Percentiles rank a stretch among this genome's conserved stretches.
These are phyloP conservation scores for Mycosphaerella arachidis DNA, from an alignment of 2,329 filamentous ascomycete species.

Conservation along the genomic window DNA sequence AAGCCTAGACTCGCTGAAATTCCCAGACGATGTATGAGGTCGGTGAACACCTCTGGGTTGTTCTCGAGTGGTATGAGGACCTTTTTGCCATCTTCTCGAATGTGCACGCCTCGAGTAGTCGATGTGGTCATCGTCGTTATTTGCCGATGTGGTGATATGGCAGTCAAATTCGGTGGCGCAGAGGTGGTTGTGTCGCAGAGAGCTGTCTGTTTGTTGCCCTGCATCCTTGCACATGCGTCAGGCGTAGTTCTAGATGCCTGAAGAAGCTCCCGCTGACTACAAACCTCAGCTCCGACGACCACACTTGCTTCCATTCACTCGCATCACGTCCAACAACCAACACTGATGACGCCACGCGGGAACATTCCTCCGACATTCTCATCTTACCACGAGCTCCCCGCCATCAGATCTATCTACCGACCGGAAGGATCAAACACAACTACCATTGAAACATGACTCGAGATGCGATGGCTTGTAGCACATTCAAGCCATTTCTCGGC, in stretches of 20 bases:
- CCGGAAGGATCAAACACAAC: background rate
- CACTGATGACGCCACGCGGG: background rate
- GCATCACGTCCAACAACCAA: background rate
- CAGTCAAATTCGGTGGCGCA: too few relatives aligned
- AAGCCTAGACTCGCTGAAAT: slow-evolving; percentile 46
- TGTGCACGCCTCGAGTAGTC: slow-evolving; percentile 23
- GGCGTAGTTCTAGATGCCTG: background rate
- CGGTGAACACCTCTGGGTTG: slow-evolving; percentile 52
- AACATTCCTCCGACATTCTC: too few relatives aligned
- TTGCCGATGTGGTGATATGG: too few relatives aligned
- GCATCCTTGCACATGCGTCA: background rate
- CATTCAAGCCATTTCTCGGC: background rate
- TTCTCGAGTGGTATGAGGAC: slow-evolving; percentile 43
- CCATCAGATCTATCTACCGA: too few relatives aligned
- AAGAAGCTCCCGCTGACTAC: background rate
- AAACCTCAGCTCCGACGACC: background rate
- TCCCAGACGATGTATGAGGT: slow-evolving; percentile 48
- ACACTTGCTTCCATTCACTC: background rate
- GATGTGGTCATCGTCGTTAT: slow-evolving; percentile 10
- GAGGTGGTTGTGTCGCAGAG: background rate
- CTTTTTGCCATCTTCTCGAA: slow-evolving; percentile 27
- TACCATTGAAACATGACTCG: background rate
- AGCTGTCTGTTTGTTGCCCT: background rate
- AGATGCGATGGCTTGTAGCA: background rate
- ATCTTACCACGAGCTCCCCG: too few relatives aligned